Evolutionary conservation across 495 filamentous ascomycete genomes (phyloP).

Genomic region (Xylaria sp.): DNA sequence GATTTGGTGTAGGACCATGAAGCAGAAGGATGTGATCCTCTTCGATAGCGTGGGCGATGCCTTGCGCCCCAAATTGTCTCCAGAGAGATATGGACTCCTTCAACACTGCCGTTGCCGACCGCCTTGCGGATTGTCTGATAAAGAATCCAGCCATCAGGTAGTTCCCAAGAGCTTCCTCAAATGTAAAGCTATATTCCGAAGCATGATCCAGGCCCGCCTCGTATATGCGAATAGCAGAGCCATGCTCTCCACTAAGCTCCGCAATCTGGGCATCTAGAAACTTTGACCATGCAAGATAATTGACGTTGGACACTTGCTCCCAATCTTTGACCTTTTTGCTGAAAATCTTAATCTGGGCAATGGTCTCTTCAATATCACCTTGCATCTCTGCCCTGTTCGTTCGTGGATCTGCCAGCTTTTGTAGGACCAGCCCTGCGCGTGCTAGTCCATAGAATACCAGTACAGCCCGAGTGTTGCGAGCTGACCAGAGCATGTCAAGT

Average conservation of each 20-base stretch:
- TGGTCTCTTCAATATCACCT: conserved; percentile 61
- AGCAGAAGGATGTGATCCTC: conserved; percentile 76
- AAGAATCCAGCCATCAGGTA: conserved; percentile 81
- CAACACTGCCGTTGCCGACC: conserved; percentile 75
- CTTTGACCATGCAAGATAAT: conserved; percentile 80
- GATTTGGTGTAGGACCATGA: conserved; percentile 65
- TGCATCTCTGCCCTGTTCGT: conserved; percentile 59
- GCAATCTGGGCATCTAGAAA: conserved; percentile 75
- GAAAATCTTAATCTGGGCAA: conserved; percentile 61
- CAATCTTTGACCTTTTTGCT: conserved; percentile 70
- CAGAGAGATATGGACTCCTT: conserved; percentile 77
- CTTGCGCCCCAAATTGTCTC: conserved; percentile 74
- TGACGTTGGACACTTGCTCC: conserved; percentile 72
- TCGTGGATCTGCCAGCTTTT: conserved; percentile 60
- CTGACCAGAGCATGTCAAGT: conserved; percentile 71
- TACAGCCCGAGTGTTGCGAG: conserved; percentile 68
- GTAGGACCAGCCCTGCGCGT: conserved; percentile 67
- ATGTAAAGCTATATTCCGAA: conserved; percentile 73
- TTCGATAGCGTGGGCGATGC: conserved; percentile 73
- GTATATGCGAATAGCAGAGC: conserved; percentile 67
- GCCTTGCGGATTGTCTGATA: conserved; percentile 70
- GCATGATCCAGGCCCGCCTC: conserved; percentile 83
- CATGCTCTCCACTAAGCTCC: conserved; percentile 69
- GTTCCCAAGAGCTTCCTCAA: conserved; percentile 82
- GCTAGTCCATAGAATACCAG: conserved; percentile 74